These are phyloP conservation scores for Gossypium trilobum DNA, from an alignment of 441 rosid species.

Conservation along the genomic window DNA sequence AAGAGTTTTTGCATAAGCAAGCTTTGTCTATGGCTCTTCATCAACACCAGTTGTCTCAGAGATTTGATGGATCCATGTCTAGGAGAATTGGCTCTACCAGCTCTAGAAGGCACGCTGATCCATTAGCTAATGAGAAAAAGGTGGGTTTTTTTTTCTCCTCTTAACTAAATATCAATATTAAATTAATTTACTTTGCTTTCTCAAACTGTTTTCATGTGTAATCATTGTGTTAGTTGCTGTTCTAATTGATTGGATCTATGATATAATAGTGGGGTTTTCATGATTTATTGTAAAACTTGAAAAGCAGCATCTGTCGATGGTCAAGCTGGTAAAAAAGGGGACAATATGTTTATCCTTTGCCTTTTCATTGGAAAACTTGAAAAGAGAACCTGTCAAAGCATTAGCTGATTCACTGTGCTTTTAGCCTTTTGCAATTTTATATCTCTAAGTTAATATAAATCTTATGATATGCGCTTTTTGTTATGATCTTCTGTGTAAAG, in stretches of 20 bases:
- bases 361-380: constrained; percentile 15
- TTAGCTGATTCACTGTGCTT: neutral
- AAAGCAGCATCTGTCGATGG: constrained; percentile 9
- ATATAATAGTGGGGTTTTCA: constrained; percentile 19
- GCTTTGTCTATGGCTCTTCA: constrained; percentile 71
- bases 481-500: neutral
- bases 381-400: constrained; percentile 21
- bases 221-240: neutral
- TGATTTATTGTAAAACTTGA: constrained; percentile 10
- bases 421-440: constrained; percentile 9
- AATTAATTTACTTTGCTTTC: neutral
- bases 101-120: constrained; percentile 62
- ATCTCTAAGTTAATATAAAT: neutral
- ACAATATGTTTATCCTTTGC: constrained; percentile 15
- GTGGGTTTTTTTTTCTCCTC: constrained; percentile 19
- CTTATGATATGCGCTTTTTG: neutral
- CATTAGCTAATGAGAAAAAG: constrained; percentile 63
- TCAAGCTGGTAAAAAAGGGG: constrained; percentile 10
- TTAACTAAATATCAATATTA: neutral
- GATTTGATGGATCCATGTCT: constrained; percentile 97
- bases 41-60: constrained; percentile 80
- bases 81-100: constrained; percentile 78
- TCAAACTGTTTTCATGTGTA: neutral
- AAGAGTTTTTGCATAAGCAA: constrained; percentile 58
- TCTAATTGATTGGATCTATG: constrained; percentile 26